Conservation (phyloP, 2,329 filamentous ascomycete genomes). For the Periconia macrospinosa region DNA sequence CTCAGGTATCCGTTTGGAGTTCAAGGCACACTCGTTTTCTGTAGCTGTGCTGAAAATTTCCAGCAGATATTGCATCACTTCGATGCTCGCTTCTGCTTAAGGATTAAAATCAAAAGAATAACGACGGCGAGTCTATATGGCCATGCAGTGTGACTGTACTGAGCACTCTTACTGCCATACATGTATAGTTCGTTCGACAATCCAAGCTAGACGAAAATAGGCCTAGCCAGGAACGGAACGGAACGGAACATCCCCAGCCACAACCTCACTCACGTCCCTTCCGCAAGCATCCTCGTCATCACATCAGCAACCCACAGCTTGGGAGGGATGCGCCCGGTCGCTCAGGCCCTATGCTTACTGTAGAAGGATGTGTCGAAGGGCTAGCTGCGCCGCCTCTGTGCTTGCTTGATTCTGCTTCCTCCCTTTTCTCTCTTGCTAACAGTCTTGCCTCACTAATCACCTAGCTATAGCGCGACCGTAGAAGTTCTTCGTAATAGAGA, state of each 20-base stretch:
- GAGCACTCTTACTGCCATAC: no score
- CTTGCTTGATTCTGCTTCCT: background rate
- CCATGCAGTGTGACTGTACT: no score
- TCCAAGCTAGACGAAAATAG: background rate
- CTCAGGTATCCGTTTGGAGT: no score
- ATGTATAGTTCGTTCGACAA: background rate
- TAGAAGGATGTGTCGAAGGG: background rate
- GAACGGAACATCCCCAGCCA: background rate
- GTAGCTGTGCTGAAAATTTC: no score
- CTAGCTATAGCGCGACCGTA: background rate
- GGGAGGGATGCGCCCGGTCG: background rate
- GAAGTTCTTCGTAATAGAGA: background rate
- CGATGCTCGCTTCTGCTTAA: no score
- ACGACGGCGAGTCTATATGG: no score
- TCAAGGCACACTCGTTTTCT: no score
- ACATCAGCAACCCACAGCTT: background rate
- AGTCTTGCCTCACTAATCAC: background rate
- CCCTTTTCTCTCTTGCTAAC: background rate
- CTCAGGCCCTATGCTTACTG: background rate
- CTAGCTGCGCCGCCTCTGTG: background rate
- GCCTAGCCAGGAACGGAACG: background rate
- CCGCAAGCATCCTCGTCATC: background rate
- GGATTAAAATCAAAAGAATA: no score
- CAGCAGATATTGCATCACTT: no score
- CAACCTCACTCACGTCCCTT: background rate